Evolutionary conservation across 805 yeast genomes (phyloP).

Genomic region (Priceomyces melissophilus): DNA sequence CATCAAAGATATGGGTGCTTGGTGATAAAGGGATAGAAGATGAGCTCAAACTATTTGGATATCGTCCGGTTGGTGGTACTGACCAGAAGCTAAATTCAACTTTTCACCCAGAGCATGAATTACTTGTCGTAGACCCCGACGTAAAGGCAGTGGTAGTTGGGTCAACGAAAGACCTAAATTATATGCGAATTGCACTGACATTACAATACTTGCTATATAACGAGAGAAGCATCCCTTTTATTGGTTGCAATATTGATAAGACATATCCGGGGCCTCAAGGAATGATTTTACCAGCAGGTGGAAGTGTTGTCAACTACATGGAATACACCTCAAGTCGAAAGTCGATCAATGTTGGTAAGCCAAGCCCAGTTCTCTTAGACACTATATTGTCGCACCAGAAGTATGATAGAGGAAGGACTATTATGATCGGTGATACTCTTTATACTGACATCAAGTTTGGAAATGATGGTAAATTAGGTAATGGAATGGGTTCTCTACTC

Average conservation of each 20-base stretch:
- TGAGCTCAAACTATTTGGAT: slow-evolving; percentile 30
- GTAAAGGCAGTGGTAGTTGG: slow-evolving; percentile 41
- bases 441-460: slow-evolving; percentile 44
- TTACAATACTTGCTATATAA: slow-evolving; percentile 34
- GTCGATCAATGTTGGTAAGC: slow-evolving; percentile 37
- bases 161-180: slow-evolving; percentile 34
- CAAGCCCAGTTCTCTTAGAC: slow-evolving; percentile 29
- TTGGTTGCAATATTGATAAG: slow-evolving; percentile 40
- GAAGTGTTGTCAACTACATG: slow-evolving; percentile 37
- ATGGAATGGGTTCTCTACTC: slow-evolving; percentile 27
- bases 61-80: slow-evolving; percentile 34
- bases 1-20: slow-evolving; percentile 38
- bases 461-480: slow-evolving; percentile 36
- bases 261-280: slow-evolving; percentile 40
- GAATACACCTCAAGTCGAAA: slow-evolving; percentile 31
- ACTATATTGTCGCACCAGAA: slow-evolving; percentile 23
- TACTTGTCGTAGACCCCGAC: slow-evolving; percentile 32
- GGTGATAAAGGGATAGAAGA: slow-evolving; percentile 39
- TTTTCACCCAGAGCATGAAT: slow-evolving; percentile 22
- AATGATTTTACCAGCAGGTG: slow-evolving; percentile 38
- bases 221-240: slow-evolving; percentile 30
- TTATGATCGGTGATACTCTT: slow-evolving; percentile 42
- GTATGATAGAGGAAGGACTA: slow-evolving; percentile 24
- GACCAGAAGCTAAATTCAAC: slow-evolving; percentile 22
- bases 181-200: slow-evolving; percentile 34